Conservation (phyloP, 1,284 basidiomycete genomes). For the Sphaerobolus stellatus region DNA sequence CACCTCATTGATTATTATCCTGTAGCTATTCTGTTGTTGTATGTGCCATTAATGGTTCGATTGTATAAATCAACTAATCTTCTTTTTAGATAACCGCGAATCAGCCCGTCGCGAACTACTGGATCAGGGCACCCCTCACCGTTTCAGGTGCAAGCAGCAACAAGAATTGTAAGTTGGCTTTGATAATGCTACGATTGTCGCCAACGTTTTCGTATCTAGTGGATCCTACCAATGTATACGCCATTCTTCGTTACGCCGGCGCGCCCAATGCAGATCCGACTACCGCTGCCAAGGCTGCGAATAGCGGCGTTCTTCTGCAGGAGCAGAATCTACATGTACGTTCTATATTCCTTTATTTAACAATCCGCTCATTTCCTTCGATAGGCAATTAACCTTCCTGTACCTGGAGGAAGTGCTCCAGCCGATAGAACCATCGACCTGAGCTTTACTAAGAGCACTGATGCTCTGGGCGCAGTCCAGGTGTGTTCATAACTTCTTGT, state of each 20-base stretch:
- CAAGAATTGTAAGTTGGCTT: slow-evolving; percentile 1
- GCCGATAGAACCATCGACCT: slow-evolving; percentile 8
- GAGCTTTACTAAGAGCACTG: slow-evolving; percentile 1
- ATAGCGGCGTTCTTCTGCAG: background rate
- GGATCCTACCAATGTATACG: slow-evolving; percentile 20
- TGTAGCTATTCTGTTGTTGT: background rate
- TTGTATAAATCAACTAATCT: slow-evolving; percentile 25
- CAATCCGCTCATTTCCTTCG: slow-evolving; percentile 18
- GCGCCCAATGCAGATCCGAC: slow-evolving; percentile 5
- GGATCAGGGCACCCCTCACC: slow-evolving; percentile 24
- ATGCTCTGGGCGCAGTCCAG: background rate
- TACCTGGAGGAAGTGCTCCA: slow-evolving; percentile 3
- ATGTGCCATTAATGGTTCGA: background rate
- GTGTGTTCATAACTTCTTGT: background rate
- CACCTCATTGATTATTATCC: slow-evolving; percentile 5
- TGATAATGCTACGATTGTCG: background rate
- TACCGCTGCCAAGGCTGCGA: slow-evolving; percentile 24
- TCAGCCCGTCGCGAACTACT: background rate
- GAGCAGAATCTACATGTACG: background rate
- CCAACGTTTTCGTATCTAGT: background rate
- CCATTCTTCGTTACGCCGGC: slow-evolving; percentile 6
- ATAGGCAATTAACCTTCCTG: slow-evolving; percentile 12
- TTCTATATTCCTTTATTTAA: slow-evolving; percentile 16
- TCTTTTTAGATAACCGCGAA: background rate
- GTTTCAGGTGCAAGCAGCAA: slow-evolving; percentile 13